Evolutionary conservation across 441 rosid genomes (phyloP).

Genomic region (Gossypium schwendimanii): DNA sequence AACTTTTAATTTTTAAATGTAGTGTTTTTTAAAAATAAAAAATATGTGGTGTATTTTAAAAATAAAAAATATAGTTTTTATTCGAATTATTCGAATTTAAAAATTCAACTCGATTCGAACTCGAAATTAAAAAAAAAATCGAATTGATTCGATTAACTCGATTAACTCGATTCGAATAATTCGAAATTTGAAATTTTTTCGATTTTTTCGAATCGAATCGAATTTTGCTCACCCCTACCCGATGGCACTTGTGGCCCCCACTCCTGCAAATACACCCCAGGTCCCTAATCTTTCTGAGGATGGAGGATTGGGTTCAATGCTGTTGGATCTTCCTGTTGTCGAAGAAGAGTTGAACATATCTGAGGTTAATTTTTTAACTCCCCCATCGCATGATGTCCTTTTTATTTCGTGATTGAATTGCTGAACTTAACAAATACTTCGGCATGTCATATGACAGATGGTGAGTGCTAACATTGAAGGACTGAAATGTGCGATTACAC

Average conservation of each 20-base stretch:
- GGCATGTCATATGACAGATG: slow-evolving; percentile 14
- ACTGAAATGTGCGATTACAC: slow-evolving; percentile 39
- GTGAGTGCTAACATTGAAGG: slow-evolving; percentile 27
- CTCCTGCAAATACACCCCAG: slow-evolving; percentile 70
- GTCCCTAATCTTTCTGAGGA: not conserved
- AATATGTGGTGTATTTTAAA: too few relatives aligned
- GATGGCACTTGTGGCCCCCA: slow-evolving; percentile 58
- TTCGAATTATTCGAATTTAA: too few relatives aligned
- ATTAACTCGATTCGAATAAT: too few relatives aligned
- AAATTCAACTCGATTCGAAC: too few relatives aligned
- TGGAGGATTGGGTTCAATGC: slow-evolving; percentile 19
- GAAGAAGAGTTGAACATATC: slow-evolving; percentile 31
- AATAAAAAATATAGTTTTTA: too few relatives aligned
- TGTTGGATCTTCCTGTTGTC: slow-evolving; percentile 30
- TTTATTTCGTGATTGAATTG: not conserved
- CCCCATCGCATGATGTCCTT: not conserved
- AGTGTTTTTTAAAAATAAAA: too few relatives aligned
- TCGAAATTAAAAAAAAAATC: too few relatives aligned
- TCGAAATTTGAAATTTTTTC: too few relatives aligned
- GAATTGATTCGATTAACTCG: too few relatives aligned
- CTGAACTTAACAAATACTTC: not conserved
- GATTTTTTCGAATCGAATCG: too few relatives aligned
- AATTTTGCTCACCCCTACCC: slow-evolving; percentile 41
- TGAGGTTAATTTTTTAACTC: slow-evolving; percentile 29
- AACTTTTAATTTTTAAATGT: too few relatives aligned